Evolutionary conservation across 139 green algal genomes (phyloP).

Genomic region (Zygnema cylindricum): DNA sequence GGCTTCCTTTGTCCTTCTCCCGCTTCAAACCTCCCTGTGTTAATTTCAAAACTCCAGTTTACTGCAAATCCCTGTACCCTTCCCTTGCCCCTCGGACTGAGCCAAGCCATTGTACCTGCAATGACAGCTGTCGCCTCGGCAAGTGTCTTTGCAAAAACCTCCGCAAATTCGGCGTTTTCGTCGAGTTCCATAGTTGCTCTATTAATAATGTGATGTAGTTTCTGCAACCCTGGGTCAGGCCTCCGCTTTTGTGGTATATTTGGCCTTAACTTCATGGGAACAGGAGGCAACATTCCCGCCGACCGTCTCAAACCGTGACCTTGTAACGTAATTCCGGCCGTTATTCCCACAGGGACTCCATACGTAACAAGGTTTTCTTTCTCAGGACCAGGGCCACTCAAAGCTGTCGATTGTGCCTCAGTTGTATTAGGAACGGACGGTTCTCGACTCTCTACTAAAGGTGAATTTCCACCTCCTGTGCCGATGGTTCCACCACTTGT

Average conservation of each 20-base stretch:
- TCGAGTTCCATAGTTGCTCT: conserved; percentile 13
- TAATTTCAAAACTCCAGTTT: too few species aligned
- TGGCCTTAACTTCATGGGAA: neutral
- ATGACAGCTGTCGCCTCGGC: conserved; percentile 17
- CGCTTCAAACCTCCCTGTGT: too few species aligned
- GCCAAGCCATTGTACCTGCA: conserved; percentile 13
- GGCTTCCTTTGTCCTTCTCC: too few species aligned
- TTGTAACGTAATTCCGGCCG: neutral
- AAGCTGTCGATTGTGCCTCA: neutral
- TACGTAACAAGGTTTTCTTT: neutral
- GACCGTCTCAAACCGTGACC: neutral
- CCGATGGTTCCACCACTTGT: too few species aligned
- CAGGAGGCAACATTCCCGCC: neutral
- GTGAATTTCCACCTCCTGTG: too few species aligned
- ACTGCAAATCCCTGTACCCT: too few species aligned
- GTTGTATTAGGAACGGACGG: neutral
- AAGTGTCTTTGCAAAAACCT: conserved; percentile 23
- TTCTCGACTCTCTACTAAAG: neutral
- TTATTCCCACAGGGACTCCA: neutral
- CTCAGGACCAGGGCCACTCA: too few species aligned
- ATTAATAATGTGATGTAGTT: neutral
- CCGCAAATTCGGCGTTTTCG: neutral
- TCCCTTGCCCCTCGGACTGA: too few species aligned
- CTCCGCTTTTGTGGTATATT: neutral
- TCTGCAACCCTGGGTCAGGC: neutral